A percentile compares a stretch with the other conserved stretches of the same genome.
phyloP scores from a whole-genome alignment of 2,329 filamentous ascomycete species.

The Apiospora hydei region DNA sequence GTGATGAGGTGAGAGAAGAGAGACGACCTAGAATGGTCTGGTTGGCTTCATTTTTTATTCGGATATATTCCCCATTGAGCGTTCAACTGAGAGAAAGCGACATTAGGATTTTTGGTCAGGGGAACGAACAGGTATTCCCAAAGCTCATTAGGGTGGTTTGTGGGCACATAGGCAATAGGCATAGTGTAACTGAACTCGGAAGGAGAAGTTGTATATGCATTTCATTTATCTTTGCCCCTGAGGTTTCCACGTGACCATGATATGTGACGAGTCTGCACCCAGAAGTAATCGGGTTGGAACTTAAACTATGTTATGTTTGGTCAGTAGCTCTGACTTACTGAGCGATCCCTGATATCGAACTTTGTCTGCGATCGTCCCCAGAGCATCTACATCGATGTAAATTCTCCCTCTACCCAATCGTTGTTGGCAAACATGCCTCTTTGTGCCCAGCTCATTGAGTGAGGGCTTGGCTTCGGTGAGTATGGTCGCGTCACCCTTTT shows the following conservation, averaged over 20 bases:
- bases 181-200: slow-evolving; percentile 15
- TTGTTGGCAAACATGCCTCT: too few relatives aligned
- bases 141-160: slow-evolving; percentile 1
- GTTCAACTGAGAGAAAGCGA: slow-evolving; percentile 20
- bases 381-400: not conserved
- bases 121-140: not conserved
- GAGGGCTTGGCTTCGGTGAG: not conserved
- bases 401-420: not conserved
- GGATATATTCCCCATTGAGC: slow-evolving; percentile 25
- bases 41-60: slow-evolving; percentile 17
- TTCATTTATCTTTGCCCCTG: not conserved
- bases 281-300: not conserved
- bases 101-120: not conserved
- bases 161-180: slow-evolving; percentile 11
- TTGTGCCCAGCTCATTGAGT: not conserved
- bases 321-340: too few relatives aligned
- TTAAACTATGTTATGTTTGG: not conserved
- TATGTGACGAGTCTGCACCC: not conserved
- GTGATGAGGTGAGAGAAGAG: not conserved
- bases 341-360: not conserved
- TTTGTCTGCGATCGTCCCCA: not conserved
- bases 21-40: slow-evolving; percentile 3
- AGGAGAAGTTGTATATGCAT: slow-evolving; percentile 16
- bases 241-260: not conserved
- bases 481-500: not conserved